Percentiles rank a stretch among this genome's conserved stretches.
Conservation (phyloP, 2,329 filamentous ascomycete genomes). For the Botryosphaeria dothidea region DNA sequence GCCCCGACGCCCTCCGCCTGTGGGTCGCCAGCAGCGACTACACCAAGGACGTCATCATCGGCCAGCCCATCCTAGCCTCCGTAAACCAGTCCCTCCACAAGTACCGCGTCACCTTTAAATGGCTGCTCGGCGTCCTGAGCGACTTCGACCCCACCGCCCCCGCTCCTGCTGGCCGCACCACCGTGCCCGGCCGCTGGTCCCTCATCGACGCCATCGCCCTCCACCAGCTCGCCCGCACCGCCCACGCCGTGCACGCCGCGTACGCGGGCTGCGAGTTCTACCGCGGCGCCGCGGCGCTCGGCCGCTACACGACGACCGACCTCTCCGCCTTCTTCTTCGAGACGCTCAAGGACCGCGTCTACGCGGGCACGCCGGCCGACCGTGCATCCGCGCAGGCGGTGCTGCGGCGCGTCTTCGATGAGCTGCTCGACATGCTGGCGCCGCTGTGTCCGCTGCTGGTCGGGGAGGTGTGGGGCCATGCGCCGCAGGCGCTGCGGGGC, state of each 20-base stretch:
- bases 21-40: slow-evolving; percentile 95
- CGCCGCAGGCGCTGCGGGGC: slow-evolving; percentile 60
- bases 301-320: slow-evolving; percentile 78
- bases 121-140: slow-evolving; percentile 71
- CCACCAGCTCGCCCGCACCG: slow-evolving; percentile 68
- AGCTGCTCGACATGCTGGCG: slow-evolving; percentile 75
- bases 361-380: slow-evolving; percentile 73
- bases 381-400: slow-evolving; percentile 58
- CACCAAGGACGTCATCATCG: slow-evolving; percentile 81
- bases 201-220: slow-evolving; percentile 66
- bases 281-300: slow-evolving; percentile 71
- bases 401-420: slow-evolving; percentile 64
- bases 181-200: background rate
- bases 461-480: slow-evolving; percentile 83
- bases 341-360: slow-evolving; percentile 85
- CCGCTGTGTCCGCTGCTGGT: slow-evolving; percentile 82
- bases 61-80: slow-evolving; percentile 72
- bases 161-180: slow-evolving; percentile 18
- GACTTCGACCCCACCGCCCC: slow-evolving; percentile 41
- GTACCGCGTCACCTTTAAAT: slow-evolving; percentile 86
- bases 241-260: slow-evolving; percentile 63
- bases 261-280: slow-evolving; percentile 79
- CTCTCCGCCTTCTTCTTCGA: slow-evolving; percentile 95
- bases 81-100: slow-evolving; percentile 79
- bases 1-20: slow-evolving; percentile 81